Base-by-base conservation (phyloP, 108 stramenopile genomes). In the Cyclotella baltica region DNA sequence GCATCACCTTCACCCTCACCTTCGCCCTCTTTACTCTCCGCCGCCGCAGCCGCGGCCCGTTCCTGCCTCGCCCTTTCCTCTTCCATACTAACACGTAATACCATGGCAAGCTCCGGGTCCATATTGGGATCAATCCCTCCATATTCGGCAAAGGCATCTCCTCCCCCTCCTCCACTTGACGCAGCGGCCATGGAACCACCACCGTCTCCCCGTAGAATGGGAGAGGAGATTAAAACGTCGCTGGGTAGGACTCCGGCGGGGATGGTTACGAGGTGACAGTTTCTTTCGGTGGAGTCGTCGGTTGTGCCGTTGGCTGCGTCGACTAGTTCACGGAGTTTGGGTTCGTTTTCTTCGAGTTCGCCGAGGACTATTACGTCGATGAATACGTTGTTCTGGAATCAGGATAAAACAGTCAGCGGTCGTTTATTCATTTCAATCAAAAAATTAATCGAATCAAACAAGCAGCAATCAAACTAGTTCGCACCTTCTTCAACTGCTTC, bases 51-150 rank as follows among this genome's bases (percentile, higher is more conserved):
- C 3, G 84, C 81, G 25, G 64, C 73, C 19, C 86, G 70, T 53
- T 81, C 87, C 70, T 90, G 90, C 51, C 97, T 83, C 3, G 95
- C 96, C 15, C 97, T 88, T 84, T 98, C 97, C 84, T 99, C 98
- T 70, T 99, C 98, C 96, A 98, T 97, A 74, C 92, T 94, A 20
- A 98, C 94, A 13, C 98, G 90, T 11, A 99, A 77, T 19, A 97
- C 99, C 96, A 98, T 98, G 75, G 99, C 99, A 70, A 99, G 85
- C 83, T 98, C 99, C 19, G 99, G 99, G 72, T 99, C 99, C 87
- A 97, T 94, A 80, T 90, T 96, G 47, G 99, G 96, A 85, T 99
- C 99, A 58, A 99, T 88, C 15, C 98, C 98, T 10, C 96, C 93
- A 71, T 70, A 97, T 6, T 97, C 96, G 23, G 90, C 96, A 84